Base-by-base conservation (phyloP, 257 asterid genomes). In the Misopates orontium region DNA sequence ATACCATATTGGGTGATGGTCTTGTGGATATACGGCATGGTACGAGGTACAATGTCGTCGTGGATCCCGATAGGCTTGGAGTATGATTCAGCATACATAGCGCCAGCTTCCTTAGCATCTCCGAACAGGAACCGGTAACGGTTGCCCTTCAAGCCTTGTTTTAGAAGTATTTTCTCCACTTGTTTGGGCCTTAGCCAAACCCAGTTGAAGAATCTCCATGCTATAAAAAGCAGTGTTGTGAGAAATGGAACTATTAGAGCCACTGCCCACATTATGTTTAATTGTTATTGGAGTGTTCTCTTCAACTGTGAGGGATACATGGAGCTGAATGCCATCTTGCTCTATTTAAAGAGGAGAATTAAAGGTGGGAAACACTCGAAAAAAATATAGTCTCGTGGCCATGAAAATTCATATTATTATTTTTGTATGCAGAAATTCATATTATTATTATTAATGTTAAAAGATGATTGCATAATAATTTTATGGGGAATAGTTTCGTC, bases 131-230 rank as follows among this genome's bases (percentile, higher is more conserved):
- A 31, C 64, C 16, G 36, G 70, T 71, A 71, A 17, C 68, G n/a
- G 10, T 67, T 76, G 3, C 80, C 80, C 44, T 42, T 67, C 31
- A 76, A 17, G 4, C 80, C 80, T 49, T 67, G 80, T 2, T 50
- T 48, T 24, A 54, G 54, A 13, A 76, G 73, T 23, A 67, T 20
- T 41, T 39, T 56, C 54, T 76, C 80, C 61, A 60, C 52, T 42
- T 32, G 58, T 61, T 16, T 59, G 4, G 80, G 80, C 14, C 15
- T 18, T 19, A 75, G 0, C 68, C 66, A 75, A 3, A 39, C 70
- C 78, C 78, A 67, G 8, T 68, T 67, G 23, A 73, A n/a, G 74
- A 73, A 54, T 28, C 23, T 47, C 64, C 75, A 71, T 54, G 58
- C 65, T 51, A 36, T 40, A 17, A 17, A 32, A 17, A 20, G 13